A percentile compares a stretch with the other conserved stretches of the same genome.
Conservation (phyloP, 2,329 filamentous ascomycete genomes). For the Fusarium scirpi region DNA sequence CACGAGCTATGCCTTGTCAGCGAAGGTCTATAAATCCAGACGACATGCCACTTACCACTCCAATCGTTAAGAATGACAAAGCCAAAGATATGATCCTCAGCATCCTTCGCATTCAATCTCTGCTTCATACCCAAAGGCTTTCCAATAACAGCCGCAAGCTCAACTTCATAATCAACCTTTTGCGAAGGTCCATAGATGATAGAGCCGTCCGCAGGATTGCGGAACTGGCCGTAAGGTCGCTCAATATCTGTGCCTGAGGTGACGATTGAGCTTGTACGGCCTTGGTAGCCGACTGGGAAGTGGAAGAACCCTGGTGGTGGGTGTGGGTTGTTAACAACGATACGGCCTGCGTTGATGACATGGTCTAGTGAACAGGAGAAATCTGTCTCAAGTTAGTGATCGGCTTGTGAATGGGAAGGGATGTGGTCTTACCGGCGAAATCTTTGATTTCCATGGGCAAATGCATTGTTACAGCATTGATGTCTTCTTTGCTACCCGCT, state of each 20-base stretch:
- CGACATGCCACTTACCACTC: constrained; percentile 56
- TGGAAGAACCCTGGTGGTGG: constrained; percentile 61
- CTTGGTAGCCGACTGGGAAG: constrained; percentile 65
- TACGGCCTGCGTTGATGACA: constrained; percentile 61
- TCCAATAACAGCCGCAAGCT: constrained; percentile 60
- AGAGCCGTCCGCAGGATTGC: constrained; percentile 16
- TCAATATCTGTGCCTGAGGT: constrained; percentile 61
- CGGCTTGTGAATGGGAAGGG: no score
- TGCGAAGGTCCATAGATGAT: constrained; percentile 48
- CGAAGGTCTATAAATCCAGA: rapidly evolving
- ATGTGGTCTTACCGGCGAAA: constrained; percentile 61
- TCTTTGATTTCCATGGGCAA: constrained; percentile 67
- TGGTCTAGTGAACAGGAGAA: constrained; percentile 68
- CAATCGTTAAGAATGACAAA: constrained; percentile 73
- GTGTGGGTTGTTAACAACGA: constrained; percentile 53
- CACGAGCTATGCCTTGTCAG: constrained; percentile 58
- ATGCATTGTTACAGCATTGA: constrained; percentile 55
- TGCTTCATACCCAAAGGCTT: constrained; percentile 54
- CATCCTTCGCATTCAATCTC: constrained; percentile 57
- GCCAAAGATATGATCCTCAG: constrained; percentile 71
- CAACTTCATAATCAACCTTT: constrained; percentile 58
- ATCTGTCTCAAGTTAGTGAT: constrained; percentile 52
- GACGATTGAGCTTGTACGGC: constrained; percentile 65
- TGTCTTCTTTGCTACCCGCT: constrained; percentile 7
- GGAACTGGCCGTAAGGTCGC: constrained; percentile 61